phyloP scores from a whole-genome alignment of 2,329 filamentous ascomycete genomes.

The Ascochyta pisi region DNA sequence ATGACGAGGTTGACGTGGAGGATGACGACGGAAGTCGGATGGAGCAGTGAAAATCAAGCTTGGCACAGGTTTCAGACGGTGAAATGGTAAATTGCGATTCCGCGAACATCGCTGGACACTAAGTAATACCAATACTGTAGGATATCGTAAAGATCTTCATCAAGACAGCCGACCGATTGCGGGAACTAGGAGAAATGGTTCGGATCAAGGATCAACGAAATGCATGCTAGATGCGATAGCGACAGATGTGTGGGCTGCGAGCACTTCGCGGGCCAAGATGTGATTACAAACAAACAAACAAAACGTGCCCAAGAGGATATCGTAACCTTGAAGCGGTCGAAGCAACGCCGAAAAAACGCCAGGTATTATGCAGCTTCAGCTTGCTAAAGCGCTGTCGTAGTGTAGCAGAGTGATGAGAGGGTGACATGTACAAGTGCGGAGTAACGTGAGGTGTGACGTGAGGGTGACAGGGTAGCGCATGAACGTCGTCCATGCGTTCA shows the following conservation, averaged over 20 bases:
- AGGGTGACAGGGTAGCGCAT: conserved; percentile 19
- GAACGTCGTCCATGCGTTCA: conserved; percentile 23
- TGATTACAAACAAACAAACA: conserved; percentile 7
- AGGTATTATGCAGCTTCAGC: conserved; percentile 24
- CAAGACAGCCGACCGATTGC: conserved; percentile 8
- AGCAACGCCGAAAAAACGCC: conserved; percentile 18
- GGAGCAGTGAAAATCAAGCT: neutral
- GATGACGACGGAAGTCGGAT: neutral
- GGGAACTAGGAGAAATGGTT: neutral
- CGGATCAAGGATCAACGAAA: conserved; percentile 17
- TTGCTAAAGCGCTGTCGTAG: conserved; percentile 11
- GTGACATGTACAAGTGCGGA: conserved; percentile 17
- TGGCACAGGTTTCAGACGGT: conserved; percentile 1
- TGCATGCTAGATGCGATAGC: conserved; percentile 28
- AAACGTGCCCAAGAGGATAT: conserved; percentile 19
- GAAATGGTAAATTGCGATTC: conserved; percentile 13
- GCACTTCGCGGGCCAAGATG: conserved; percentile 26
- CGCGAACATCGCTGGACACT: conserved; percentile 6
- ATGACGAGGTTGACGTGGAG: neutral
- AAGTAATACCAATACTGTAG: conserved; percentile 19
- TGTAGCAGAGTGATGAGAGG: conserved; percentile 11
- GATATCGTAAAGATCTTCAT: conserved; percentile 15
- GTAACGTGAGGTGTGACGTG: conserved; percentile 11
- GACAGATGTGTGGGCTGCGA: conserved; percentile 27
- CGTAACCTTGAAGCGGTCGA: conserved; percentile 15